phyloP scores from a whole-genome alignment of 2,329 filamentous ascomycete species.

The Aspergillus quadricinctus region DNA sequence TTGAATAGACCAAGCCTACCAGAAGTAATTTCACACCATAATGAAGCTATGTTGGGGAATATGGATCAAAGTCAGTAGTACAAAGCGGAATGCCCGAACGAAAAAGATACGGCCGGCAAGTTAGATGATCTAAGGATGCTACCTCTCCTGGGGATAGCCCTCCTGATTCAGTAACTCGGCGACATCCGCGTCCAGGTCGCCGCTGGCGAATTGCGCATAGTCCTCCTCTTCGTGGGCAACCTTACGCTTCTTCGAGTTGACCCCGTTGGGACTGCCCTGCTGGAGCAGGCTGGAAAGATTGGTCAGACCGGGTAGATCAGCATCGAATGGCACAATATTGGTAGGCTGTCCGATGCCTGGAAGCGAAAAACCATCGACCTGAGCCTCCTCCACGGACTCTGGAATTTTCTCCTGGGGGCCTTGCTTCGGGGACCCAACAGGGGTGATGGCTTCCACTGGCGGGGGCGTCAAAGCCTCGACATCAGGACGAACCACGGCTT shows the following conservation, averaged over 20 bases:
- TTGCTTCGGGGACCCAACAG: conserved; percentile 46
- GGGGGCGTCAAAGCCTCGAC: conserved; percentile 87
- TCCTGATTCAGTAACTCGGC: conserved; percentile 54
- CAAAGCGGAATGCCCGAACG: background rate
- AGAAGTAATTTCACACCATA: background rate
- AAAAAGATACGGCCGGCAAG: background rate
- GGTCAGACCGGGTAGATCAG: conserved; percentile 15
- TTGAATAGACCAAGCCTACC: background rate
- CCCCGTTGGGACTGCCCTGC: conserved; percentile 23
- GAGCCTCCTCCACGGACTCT: conserved; percentile 12
- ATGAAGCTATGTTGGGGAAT: background rate
- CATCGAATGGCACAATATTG: conserved; percentile 13
- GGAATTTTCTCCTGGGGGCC: conserved; percentile 30
- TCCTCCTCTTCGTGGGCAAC: conserved; percentile 41
- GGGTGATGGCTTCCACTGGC: conserved; percentile 53
- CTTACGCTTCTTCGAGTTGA: conserved; percentile 47
- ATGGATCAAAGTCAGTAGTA: background rate
- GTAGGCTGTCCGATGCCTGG: conserved; percentile 17
- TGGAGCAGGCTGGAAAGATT: conserved; percentile 18
- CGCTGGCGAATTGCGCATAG: conserved; percentile 46
- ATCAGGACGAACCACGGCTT: conserved; percentile 58
- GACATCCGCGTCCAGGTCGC: conserved; percentile 59
- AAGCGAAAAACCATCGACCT: conserved; percentile 14
- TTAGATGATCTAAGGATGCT: background rate
- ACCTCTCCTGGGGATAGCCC: conserved; percentile 20